phyloP scores from a whole-genome alignment of 176 grass and related monocot genomes.

The Tillandsia leiboldiana region DNA sequence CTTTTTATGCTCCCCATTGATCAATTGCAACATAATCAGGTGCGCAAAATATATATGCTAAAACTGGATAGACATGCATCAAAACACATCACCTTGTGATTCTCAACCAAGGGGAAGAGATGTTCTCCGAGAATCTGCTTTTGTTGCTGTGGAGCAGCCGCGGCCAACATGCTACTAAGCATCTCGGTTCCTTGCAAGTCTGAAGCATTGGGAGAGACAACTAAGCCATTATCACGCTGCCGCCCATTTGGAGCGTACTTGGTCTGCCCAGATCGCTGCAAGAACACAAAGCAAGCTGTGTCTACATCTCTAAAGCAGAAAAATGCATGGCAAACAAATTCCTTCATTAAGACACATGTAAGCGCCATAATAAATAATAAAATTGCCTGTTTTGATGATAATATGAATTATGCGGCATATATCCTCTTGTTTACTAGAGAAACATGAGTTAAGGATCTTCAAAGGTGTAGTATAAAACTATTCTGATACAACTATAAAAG shows the following conservation, averaged over 20 bases:
- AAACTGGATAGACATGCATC: too few relatives aligned
- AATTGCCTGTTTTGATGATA: too few relatives aligned
- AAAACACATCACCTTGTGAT: constrained; percentile 29
- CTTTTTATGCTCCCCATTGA: too few relatives aligned
- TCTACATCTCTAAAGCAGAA: not conserved
- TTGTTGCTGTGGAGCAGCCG: constrained; percentile 29
- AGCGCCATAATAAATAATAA: too few relatives aligned
- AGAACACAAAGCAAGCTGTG: not conserved
- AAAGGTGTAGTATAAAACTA: too few relatives aligned
- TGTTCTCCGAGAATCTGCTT: constrained; percentile 45
- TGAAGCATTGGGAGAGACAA: constrained; percentile 33
- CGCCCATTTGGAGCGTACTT: constrained; percentile 35
- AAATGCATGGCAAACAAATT: not conserved
- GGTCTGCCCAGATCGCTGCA: constrained; percentile 32
- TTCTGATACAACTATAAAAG: too few relatives aligned
- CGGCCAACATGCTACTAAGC: constrained; percentile 30
- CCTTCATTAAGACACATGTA: too few relatives aligned
- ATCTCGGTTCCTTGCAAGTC: constrained; percentile 32
- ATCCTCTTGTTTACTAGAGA: too few relatives aligned
- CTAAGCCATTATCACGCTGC: constrained; percentile 24
- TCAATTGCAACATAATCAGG: too few relatives aligned
- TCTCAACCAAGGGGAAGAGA: constrained; percentile 51
- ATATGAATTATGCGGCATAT: too few relatives aligned
- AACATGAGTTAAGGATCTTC: too few relatives aligned
- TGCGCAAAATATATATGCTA: too few relatives aligned